Percentiles rank a stretch among this genome's conserved stretches.
Evolutionary conservation across 768 basidiomycete species (phyloP).

Genomic region (Boletus vermiculosoides): DNA sequence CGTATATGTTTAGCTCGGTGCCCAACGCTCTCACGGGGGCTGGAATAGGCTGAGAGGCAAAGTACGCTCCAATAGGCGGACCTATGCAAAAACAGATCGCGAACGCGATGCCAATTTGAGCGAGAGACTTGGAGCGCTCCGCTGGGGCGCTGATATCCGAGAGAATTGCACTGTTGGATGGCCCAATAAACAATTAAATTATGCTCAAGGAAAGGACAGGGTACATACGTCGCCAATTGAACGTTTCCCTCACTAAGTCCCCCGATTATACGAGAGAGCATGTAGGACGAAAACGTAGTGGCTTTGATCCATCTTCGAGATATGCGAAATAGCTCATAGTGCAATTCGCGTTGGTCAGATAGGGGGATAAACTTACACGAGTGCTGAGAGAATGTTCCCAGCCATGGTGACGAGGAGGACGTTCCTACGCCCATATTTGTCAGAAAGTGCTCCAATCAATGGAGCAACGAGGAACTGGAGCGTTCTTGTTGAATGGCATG

Average conservation of each 20-base stretch:
- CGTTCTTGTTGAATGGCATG: constrained; percentile 51
- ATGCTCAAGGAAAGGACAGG: not conserved
- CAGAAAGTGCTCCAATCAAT: constrained; percentile 77
- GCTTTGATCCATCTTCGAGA: constrained; percentile 78
- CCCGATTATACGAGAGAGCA: constrained; percentile 87
- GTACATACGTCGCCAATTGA: constrained; percentile 84
- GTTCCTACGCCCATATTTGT: constrained; percentile 84
- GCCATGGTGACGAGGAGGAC: constrained; percentile 86
- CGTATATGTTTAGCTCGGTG: constrained; percentile 82
- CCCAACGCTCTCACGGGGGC: constrained; percentile 53
- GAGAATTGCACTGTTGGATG: constrained; percentile 74
- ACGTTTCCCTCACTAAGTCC: constrained; percentile 97
- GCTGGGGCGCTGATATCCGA: constrained; percentile 84
- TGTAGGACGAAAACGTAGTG: constrained; percentile 85
- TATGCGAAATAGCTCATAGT: not conserved
- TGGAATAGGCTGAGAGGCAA: constrained; percentile 82
- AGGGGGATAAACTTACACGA: constrained; percentile 54
- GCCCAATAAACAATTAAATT: not conserved
- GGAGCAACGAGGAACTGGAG: constrained; percentile 86
- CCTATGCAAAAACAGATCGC: constrained; percentile 92
- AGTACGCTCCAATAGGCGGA: constrained; percentile 94
- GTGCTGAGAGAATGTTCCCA: constrained; percentile 89
- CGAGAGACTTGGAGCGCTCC: constrained; percentile 81
- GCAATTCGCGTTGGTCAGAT: not conserved
- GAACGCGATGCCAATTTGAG: constrained; percentile 94